These are phyloP conservation scores for Lactifluus hygrophoroides DNA, from an alignment of 768 basidiomycete genomes.

Conservation along the genomic window DNA sequence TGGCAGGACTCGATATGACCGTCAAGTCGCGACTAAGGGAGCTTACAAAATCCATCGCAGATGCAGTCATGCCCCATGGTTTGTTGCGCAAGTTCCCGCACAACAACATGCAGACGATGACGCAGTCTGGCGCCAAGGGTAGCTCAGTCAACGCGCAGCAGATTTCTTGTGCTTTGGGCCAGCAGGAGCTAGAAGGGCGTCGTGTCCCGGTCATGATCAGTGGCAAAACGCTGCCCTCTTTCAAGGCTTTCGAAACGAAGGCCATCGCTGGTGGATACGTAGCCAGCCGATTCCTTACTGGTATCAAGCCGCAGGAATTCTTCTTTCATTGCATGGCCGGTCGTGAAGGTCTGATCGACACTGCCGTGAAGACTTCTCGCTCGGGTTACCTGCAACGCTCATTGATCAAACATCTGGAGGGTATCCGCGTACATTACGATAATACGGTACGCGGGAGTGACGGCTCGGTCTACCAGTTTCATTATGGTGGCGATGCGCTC, in stretches of 20 bases:
- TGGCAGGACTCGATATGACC: constrained; percentile 92
- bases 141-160: constrained; percentile 95
- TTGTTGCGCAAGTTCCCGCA: constrained; percentile 91
- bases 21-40: constrained; percentile 80
- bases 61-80: constrained; percentile 76
- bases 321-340: constrained; percentile 99
- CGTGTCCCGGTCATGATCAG: constrained; percentile 99
- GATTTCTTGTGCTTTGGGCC: constrained; percentile 96
- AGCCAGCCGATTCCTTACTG: constrained; percentile 96
- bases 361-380: constrained; percentile 96
- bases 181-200: constrained; percentile 96
- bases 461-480: constrained; percentile 88
- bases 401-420: constrained; percentile 97
- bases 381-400: constrained; percentile 98
- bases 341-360: constrained; percentile 96
- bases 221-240: constrained; percentile 95
- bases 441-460: constrained; percentile 96
- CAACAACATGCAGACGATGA: constrained; percentile 99
- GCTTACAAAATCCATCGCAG: constrained; percentile 85
- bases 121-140: constrained; percentile 95
- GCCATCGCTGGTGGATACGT: constrained; percentile 98
- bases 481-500: constrained; percentile 92
- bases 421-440: constrained; percentile 94
- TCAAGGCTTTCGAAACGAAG: constrained; percentile 95
- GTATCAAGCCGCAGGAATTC: constrained; percentile 96